A percentile compares a stretch with the other conserved stretches of the same genome.
These are phyloP conservation scores for Colletotrichum lentis DNA, from an alignment of 2,329 filamentous ascomycete species.

Conservation along the genomic window DNA sequence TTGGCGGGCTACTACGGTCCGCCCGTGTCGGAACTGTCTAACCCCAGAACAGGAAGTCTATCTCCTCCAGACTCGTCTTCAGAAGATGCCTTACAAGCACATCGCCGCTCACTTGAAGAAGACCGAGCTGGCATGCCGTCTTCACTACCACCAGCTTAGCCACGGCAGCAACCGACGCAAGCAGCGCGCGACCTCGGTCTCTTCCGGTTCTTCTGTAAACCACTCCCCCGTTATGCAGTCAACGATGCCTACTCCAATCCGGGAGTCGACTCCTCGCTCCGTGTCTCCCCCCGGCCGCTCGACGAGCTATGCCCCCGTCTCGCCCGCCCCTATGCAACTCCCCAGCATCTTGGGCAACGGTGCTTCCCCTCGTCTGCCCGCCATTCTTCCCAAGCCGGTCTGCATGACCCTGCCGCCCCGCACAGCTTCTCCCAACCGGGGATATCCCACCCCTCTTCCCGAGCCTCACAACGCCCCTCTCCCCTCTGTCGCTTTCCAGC, in stretches of 20 bases:
- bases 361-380: slow-evolving; percentile 61
- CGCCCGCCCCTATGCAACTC: slow-evolving; percentile 59
- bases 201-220: slow-evolving; percentile 67
- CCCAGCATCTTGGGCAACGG: slow-evolving; percentile 61
- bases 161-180: slow-evolving; percentile 84
- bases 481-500: slow-evolving; percentile 51
- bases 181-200: slow-evolving; percentile 72
- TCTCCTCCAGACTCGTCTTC: slow-evolving; percentile 81
- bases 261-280: slow-evolving; percentile 57
- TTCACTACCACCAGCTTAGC: slow-evolving; percentile 87
- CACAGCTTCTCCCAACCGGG: slow-evolving; percentile 48
- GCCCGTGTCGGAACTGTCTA: slow-evolving; percentile 10
- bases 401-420: slow-evolving; percentile 56
- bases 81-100: slow-evolving; percentile 92
- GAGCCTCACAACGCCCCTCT: slow-evolving; percentile 58
- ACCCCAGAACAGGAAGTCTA: slow-evolving; percentile 72
- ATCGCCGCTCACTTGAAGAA: slow-evolving; percentile 87
- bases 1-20: neutral
- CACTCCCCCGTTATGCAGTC: slow-evolving; percentile 61
- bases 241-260: slow-evolving; percentile 60
- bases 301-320: slow-evolving; percentile 55
- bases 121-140: slow-evolving; percentile 84
- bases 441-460: slow-evolving; percentile 53
- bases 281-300: slow-evolving; percentile 58
- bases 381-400: slow-evolving; percentile 72